These are phyloP conservation scores for Hypholoma sublateritium DNA, from an alignment of 768 basidiomycete genomes.

Conservation along the genomic window DNA sequence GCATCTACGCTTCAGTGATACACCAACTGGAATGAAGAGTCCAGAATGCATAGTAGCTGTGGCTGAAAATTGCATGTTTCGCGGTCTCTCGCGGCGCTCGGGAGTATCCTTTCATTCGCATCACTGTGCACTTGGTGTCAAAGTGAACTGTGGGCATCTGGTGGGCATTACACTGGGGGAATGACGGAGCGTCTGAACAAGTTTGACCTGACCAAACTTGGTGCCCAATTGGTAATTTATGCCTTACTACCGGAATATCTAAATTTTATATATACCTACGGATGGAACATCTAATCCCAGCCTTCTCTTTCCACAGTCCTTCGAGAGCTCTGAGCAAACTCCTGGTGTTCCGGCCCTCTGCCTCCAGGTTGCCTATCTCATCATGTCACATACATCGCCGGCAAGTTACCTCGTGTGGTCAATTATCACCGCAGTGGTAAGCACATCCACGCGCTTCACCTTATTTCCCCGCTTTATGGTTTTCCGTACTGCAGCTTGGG, in stretches of 20 bases:
- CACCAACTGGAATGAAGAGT: no score
- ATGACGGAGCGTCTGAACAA: no score
- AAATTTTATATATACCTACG: neutral
- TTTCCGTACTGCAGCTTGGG: conserved; percentile 50
- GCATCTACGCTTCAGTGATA: no score
- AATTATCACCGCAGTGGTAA: conserved; percentile 49
- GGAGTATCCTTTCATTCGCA: neutral
- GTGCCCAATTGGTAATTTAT: neutral
- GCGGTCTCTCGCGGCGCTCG: no score
- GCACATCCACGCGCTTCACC: conserved; percentile 12
- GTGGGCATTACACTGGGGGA: no score
- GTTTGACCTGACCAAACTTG: neutral
- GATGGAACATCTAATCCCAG: neutral
- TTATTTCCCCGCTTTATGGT: neutral
- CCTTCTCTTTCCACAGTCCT: neutral
- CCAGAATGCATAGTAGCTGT: no score
- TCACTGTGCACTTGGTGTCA: neutral
- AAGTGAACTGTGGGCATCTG: neutral
- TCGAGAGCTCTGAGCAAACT: neutral
- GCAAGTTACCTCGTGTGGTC: conserved; percentile 65
- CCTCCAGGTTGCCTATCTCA: neutral
- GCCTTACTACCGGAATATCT: neutral
- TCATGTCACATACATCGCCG: conserved; percentile 66
- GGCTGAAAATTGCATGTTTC: no score
- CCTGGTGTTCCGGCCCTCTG: neutral